These are phyloP conservation scores for Fusarium anthophilum DNA, from an alignment of 2,329 filamentous ascomycete genomes.

Conservation along the genomic window DNA sequence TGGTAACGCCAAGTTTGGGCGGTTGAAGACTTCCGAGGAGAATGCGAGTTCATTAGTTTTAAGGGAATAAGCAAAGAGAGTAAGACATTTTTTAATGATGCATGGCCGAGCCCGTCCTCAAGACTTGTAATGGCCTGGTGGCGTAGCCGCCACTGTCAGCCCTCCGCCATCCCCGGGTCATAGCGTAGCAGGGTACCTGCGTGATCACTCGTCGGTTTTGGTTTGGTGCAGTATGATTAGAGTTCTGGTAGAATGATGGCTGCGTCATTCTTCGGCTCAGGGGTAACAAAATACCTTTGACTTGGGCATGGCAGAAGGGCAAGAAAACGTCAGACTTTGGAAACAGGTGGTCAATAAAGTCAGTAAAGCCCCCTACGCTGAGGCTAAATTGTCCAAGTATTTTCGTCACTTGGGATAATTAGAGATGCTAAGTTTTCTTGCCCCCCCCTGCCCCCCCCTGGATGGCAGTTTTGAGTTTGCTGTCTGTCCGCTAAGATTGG, in stretches of 20 bases:
- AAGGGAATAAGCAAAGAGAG: neutral
- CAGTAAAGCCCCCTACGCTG: too few relatives aligned
- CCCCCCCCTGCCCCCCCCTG: fast-evolving
- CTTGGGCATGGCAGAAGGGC: fast-evolving
- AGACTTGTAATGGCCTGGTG: neutral
- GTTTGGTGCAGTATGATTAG: neutral
- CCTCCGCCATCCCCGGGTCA: neutral
- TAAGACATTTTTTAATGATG: neutral
- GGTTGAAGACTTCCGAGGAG: neutral
- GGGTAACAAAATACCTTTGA: neutral
- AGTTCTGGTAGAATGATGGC: neutral
- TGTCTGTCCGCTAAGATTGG: neutral
- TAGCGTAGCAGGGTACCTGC: neutral
- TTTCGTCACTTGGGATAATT: too few relatives aligned
- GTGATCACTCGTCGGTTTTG: neutral
- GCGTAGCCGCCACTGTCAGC: neutral
- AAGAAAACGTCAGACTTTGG: too few relatives aligned
- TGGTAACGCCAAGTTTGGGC: neutral
- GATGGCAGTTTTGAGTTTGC: too few relatives aligned
- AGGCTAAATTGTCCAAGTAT: too few relatives aligned
- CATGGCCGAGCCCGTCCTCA: neutral
- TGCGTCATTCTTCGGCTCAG: neutral
- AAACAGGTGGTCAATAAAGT: too few relatives aligned
- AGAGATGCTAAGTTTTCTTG: fast-evolving
- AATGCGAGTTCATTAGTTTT: neutral